Base-by-base conservation (phyloP, 495 filamentous ascomycete species). In the Parathielavia hyrcaniae region DNA sequence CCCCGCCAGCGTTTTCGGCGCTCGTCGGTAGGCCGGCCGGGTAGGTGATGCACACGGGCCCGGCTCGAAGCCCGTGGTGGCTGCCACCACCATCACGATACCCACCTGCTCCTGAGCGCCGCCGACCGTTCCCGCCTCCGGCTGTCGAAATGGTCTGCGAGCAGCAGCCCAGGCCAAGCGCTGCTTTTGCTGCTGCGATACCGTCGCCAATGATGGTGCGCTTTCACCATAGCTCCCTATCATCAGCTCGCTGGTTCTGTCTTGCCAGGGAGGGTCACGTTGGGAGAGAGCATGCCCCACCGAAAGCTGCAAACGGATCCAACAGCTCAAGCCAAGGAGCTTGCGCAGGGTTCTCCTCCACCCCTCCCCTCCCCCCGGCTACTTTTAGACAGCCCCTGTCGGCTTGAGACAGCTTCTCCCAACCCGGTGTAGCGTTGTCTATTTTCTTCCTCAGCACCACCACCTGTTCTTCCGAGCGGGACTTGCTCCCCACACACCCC, bases 311-410 rank as follows among this genome's bases (percentile, higher is more conserved):
- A 64, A 63, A 59, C 59, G 53, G 64, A 55, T 59, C 61, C 54
- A 60, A 52, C 56, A 58, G 60, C 55, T 40, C 46, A 50, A 66
- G 43, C 51, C 20, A 61, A 52, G 58, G 53, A 54, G 19, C 45
- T 55, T 19, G 30, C 7, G 39, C 61, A 58, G 59, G 47, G 50
- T 44, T 58, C 53, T 19, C 22, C 35, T 49, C 63, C 50, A 47
- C 54, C 51, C 51, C 56, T 58, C 66, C 45, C 50, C 50, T 50
- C 51, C 51, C 56, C 61, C 66, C 45, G 44, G 60, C 64, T 65
- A 64, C 64, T 68, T 65, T 71, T 66, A 64, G 61, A 67, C 39
- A 22, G 36, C 53, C 47, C 63, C 57, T 63, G 55, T 60, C 61
- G 19, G 52, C 58, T 57, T 66, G 65, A 64, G 58, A 65, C 53